Evolutionary conservation across 148 eudicot genomes (phyloP), one percentile per base, ranked within the genome.

Genomic region (Spergularia bocconei): DNA sequence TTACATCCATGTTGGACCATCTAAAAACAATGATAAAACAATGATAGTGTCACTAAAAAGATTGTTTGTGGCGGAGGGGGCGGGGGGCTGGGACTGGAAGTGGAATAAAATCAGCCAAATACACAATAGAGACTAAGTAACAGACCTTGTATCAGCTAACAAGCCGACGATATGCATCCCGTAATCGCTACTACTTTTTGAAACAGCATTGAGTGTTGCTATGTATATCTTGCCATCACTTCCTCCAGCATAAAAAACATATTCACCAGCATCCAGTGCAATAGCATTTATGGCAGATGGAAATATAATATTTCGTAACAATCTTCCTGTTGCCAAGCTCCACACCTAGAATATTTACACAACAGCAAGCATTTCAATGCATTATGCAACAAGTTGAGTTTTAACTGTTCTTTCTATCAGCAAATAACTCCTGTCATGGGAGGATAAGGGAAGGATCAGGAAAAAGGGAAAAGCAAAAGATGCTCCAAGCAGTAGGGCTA

Each of bases 161-260:
- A 88, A 74, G 65, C 97, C 97, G 60, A 94, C 64, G 61, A 94
- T 87, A 86, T 94, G 91, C 82, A 64, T 75, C 77, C 96, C 97
- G 59, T 83, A 86, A 53, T 16, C 85, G 82, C 84, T 80, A 75
- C 71, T 81, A 63, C 88, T 68, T 52, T 73, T 81, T 58, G 77
- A 78, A 74, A 73, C 85, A 79, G 91, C 88, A 84, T 81, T 85
- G 33, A 94, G 87, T 53, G 89, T 87, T 54, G 87, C 97, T 65
- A 91, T 88, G 74, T 94, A 90, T 81, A 91, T 91, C 82, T 88
- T 94, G 38, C 98, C 98, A 81, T 94, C 98, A 85, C 92, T 86
- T 55, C 96, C 92, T 55, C 98, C 97, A 33, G 98, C 98, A 85
- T 90, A 94, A 74, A 91, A 94, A 58, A 89, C 96, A 78, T 87